Evolutionary conservation across 1,139 yeast species (phyloP).

Genomic region (Nakaseomyces nivariensis): DNA sequence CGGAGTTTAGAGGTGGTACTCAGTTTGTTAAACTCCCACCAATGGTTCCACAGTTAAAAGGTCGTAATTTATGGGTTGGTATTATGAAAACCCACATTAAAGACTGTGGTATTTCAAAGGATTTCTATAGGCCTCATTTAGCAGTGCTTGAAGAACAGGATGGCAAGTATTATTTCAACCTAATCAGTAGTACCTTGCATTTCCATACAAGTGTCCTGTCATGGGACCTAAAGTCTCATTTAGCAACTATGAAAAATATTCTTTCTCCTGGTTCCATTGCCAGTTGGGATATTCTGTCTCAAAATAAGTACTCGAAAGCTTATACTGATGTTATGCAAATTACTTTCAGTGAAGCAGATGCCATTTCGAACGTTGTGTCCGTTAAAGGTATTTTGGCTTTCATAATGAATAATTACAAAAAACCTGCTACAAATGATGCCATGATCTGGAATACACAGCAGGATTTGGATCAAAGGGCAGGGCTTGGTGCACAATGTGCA

Average conservation of each 20-base stretch:
- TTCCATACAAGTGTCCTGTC: slow-evolving; percentile 1
- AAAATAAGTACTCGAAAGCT: background rate
- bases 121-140: slow-evolving; percentile 3
- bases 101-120: slow-evolving; percentile 2
- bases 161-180: background rate
- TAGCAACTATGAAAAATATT: background rate
- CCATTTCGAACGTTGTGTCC: background rate
- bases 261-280: slow-evolving; percentile 4
- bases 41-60: background rate
- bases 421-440: background rate
- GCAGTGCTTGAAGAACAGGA: background rate
- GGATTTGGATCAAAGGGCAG: background rate
- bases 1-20: slow-evolving; percentile 2
- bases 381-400: slow-evolving; percentile 2
- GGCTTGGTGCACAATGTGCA: background rate
- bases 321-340: slow-evolving; percentile 2
- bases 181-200: background rate
- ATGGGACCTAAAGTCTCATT: background rate
- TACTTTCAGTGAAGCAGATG: slow-evolving; percentile 2
- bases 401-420: slow-evolving; percentile 7
- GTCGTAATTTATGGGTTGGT: slow-evolving; percentile 3
- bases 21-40: slow-evolving; percentile 2
- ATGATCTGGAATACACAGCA: background rate
- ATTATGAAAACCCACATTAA: slow-evolving; percentile 1
- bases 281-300: slow-evolving; percentile 3